Evolutionary conservation across 2,329 filamentous ascomycete genomes (phyloP), one percentile per base, ranked within the genome.

Genomic region (Tetracladium maxilliforme): DNA sequence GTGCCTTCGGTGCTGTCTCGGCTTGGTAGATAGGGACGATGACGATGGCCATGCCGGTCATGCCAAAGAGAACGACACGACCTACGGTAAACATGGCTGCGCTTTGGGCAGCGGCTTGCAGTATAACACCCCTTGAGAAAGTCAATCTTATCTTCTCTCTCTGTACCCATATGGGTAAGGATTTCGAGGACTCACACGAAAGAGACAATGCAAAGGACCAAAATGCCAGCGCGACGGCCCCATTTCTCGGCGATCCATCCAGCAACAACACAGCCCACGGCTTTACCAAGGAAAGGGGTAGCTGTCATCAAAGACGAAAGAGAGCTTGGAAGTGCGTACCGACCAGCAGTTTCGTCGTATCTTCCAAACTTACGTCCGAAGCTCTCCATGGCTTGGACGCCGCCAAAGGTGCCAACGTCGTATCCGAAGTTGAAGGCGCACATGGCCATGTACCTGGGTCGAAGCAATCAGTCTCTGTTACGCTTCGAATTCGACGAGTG

Each of bases 1-100:
- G 21, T 22, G n/a, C 21, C 14, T 11, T 14, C 12, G 21, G 21
- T 7, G 21, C 21, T n/a, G n/a, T n/a, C 28, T 48, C 42, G 10
- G 40, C 37, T 14, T 38, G 33, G 32, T 42, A 47, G 19, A 45
- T 43, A 10, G 45, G 45, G 2, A 48, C 37, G 10, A 47, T 40
- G 5, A 44, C 40, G 17, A 48, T 43, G 10, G 33, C 33, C 31
- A 48, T 42, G 19, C 45, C 45, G 2, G 44, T 47, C 39, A 45
- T 47, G 18, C 26, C 38, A 25, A 39, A 47, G 23, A 26, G 38
- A 19, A 48, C 33, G 28, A 47, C 22, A 19, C 45, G 37, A 8
- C 45, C 44, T 7, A 41, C 27, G 3, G 39, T 46, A 28, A 48
- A 48, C 21, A 45, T 41, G 5, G 39, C 40, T 6, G 39, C 34